These are phyloP conservation scores for Brassica carinata DNA, from an alignment of 345 rosid species.

Conservation along the genomic window DNA sequence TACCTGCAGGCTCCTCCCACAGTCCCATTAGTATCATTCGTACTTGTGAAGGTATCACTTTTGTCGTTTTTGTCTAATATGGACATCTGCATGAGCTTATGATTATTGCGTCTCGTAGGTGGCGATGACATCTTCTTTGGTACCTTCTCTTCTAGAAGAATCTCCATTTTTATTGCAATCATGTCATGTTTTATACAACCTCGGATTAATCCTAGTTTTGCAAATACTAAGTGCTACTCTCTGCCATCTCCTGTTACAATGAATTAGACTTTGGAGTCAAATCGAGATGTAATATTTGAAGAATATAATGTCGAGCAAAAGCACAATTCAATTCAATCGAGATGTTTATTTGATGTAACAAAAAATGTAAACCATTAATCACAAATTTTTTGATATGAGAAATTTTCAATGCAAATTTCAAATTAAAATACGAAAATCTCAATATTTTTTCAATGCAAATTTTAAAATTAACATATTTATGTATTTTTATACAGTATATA, in stretches of 20 bases:
- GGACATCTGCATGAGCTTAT: conserved; percentile 11
- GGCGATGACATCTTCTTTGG: conserved; percentile 5
- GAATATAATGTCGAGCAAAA: not conserved
- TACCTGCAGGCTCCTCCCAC: conserved; percentile 73
- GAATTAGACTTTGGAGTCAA: not conserved
- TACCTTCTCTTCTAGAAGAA: not conserved
- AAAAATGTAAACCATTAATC: too few relatives aligned
- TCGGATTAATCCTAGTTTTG: not conserved
- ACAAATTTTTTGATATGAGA: too few relatives aligned
- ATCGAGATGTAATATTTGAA: not conserved
- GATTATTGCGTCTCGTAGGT: conserved; percentile 10
- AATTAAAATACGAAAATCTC: too few relatives aligned
- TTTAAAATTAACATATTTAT: too few relatives aligned
- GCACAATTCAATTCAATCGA: not conserved
- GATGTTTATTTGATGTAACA: too few relatives aligned
- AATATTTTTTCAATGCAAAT: too few relatives aligned
- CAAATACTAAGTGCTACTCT: not conserved
- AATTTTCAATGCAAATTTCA: too few relatives aligned
- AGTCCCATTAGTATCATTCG: conserved; percentile 39
- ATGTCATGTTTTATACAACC: not conserved
- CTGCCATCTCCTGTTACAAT: not conserved
- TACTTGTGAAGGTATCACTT: conserved; percentile 19
- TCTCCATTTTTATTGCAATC: conserved; percentile 16
- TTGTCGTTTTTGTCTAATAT: not conserved
- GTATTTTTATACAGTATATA: too few relatives aligned